These are phyloP conservation scores for Aspergillus novoparasiticus DNA, from an alignment of 2,329 filamentous ascomycete species.

Conservation along the genomic window DNA sequence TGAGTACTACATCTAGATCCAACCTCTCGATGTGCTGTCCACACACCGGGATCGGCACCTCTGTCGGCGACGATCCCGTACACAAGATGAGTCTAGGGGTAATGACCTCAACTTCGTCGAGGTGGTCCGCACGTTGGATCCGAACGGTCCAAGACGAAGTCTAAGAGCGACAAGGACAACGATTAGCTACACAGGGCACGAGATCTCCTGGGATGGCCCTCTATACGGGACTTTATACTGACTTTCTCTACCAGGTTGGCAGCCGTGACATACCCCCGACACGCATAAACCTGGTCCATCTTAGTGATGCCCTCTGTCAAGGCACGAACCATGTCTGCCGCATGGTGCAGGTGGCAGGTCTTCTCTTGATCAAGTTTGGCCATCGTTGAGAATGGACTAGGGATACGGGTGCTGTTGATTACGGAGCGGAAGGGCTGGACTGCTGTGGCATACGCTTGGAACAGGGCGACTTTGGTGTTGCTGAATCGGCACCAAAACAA, in stretches of 20 bases:
- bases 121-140: conserved; percentile 31
- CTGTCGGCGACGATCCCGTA: conserved; percentile 58
- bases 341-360: conserved; percentile 60
- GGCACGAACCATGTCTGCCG: conserved; percentile 57
- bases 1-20: conserved; percentile 59
- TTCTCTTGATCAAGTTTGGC: conserved; percentile 58
- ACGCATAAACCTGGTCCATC: conserved; percentile 39
- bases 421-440: conserved; percentile 57
- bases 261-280: conserved; percentile 36
- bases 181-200: conserved; percentile 15
- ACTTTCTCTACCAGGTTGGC: conserved; percentile 37
- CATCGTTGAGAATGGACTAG: conserved; percentile 59
- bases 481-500: conserved; percentile 31
- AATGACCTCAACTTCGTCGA: conserved; percentile 35
- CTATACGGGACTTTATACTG: conserved; percentile 14
- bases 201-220: not conserved
- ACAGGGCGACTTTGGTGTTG: conserved; percentile 65
- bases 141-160: conserved; percentile 37
- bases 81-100: conserved; percentile 57
- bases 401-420: conserved; percentile 49
- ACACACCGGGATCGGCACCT: conserved; percentile 46
- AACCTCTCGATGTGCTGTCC: conserved; percentile 46
- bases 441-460: conserved; percentile 59
- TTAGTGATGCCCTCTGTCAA: conserved; percentile 46
- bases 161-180: conserved; percentile 13